These are phyloP conservation scores for Neurospora sp. DNA, from an alignment of 2,329 filamentous ascomycete genomes.

Conservation along the genomic window DNA sequence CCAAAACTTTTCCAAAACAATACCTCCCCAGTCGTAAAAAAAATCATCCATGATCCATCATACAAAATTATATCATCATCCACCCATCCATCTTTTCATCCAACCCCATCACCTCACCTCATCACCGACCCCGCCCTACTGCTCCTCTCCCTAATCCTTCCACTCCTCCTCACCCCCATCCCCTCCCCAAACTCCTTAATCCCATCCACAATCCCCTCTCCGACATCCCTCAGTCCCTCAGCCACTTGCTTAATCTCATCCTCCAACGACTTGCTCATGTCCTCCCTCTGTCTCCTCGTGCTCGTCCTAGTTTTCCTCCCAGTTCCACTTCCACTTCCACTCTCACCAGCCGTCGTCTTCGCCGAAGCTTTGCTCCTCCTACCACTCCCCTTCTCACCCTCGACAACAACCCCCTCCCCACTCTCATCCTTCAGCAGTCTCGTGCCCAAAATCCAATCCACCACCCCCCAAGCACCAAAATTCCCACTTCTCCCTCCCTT, in stretches of 20 bases:
- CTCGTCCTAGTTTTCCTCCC: conserved; percentile 18
- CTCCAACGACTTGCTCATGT: conserved; percentile 44
- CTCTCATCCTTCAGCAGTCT: conserved; percentile 41
- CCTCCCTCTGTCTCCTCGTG: conserved; percentile 19
- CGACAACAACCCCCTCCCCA: conserved; percentile 35
- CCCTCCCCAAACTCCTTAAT: conserved; percentile 31
- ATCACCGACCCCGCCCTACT: conserved; percentile 12
- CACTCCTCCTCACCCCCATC: conserved; percentile 22
- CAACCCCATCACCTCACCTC: not conserved
- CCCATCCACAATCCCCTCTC: conserved; percentile 46
- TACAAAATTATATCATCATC: not conserved
- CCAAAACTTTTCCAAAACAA: not conserved
- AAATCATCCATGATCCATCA: not conserved
- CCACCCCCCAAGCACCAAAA: conserved; percentile 50
- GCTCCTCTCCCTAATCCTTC: conserved; percentile 15
- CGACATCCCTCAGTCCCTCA: conserved; percentile 25
- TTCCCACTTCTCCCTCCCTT: conserved; percentile 34
- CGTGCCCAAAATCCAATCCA: conserved; percentile 54
- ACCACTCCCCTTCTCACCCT: conserved; percentile 36
- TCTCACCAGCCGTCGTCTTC: too few species aligned
- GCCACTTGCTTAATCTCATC: conserved; percentile 43
- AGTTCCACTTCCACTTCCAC: too few species aligned
- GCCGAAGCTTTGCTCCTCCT: not conserved
- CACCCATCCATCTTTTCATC: not conserved
- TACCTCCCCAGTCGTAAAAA: not conserved